Base-by-base conservation (phyloP, 768 basidiomycete species). In the Mycena belliarum region DNA sequence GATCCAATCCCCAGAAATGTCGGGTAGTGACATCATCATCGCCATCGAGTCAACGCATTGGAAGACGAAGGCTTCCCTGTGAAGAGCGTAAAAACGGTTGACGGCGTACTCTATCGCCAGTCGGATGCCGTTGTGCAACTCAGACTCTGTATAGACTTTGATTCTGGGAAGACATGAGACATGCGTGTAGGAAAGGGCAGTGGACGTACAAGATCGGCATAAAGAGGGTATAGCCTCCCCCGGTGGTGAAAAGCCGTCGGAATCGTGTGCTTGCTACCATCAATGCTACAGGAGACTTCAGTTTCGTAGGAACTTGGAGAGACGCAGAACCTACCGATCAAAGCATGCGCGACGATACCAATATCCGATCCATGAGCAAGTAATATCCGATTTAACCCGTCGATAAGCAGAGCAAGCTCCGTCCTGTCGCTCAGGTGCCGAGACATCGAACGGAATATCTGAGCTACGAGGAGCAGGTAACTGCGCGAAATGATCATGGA, bases 201-300 rank as follows among this genome's bases (percentile, higher is more conserved):
- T 4, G 23, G 5, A 33, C 62, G 48, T 49, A 93, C 72, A 4
- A 80, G 79, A 59, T 46, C 0, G 88, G 86, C 79, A 93, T 87
- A 70, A 91, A 90, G 25, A 92, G 76, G 4, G 80, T 81, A 67
- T 89, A 93, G 24, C 85, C 88, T 28, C 83, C 83, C 16, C 85
- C 85, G 2, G 87, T 83, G 8, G 82, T 82, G 68, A 92, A 89
- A 20, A 93, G 69, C n/a, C 90, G 82, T 28, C 83, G 79, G 65
- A 91, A 93, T 18, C 90, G 83, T 9, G 88, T 88, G 49, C 84
- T 86, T 0, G 89, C 90, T 16, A 85, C 81, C 86, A 90, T 86
- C 28, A 87, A 76, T 7, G 84, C 89, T 88, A 56, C 16, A 49
- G 20, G 57, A 24, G 25, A 23, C 40, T 32, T 53, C 49, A 57